These are phyloP conservation scores for Rubia balearica DNA, from an alignment of 305 asterid genomes.

Conservation along the genomic window DNA sequence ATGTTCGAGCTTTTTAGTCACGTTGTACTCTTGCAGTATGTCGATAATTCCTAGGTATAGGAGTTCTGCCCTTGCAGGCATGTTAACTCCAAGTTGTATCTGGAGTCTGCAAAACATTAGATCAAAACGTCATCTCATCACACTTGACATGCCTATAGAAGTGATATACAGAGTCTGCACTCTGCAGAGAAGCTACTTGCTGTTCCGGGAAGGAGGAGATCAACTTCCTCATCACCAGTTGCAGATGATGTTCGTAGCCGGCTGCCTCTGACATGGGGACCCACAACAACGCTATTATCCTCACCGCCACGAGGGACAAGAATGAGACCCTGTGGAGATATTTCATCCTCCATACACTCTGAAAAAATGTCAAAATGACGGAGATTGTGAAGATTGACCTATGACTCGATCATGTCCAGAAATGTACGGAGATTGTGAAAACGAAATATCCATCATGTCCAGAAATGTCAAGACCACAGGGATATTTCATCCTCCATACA, in stretches of 20 bases:
- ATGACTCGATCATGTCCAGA: background rate
- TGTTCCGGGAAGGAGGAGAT: slow-evolving; percentile 98
- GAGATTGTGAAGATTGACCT: background rate
- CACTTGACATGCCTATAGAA: background rate
- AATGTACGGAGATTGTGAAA: too few species aligned
- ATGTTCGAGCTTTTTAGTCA: slow-evolving; percentile 78
- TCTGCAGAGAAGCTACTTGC: slow-evolving; percentile 51
- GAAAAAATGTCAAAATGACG: slow-evolving; percentile 11
- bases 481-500: slow-evolving; percentile 84
- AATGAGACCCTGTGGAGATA: slow-evolving; percentile 87
- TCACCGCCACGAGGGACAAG: slow-evolving; percentile 74
- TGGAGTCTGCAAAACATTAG: slow-evolving; percentile 50
- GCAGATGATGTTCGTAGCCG: slow-evolving; percentile 79
- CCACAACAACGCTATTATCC: slow-evolving; percentile 60
- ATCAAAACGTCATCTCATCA: background rate
- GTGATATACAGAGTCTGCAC: background rate
- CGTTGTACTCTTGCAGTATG: slow-evolving; percentile 91
- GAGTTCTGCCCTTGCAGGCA: slow-evolving; percentile 97
- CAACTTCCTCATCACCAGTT: slow-evolving; percentile 89
- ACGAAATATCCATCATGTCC: too few species aligned
- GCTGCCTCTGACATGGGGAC: slow-evolving; percentile 87
- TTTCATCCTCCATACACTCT: slow-evolving; percentile 88
- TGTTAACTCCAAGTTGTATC: slow-evolving; percentile 93
- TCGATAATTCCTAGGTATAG: slow-evolving; percentile 84
- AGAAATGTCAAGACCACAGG: slow-evolving; percentile 11